Evolutionary conservation across 2,329 filamentous ascomycete genomes (phyloP), one percentile per base, ranked within the genome.

Genomic region (Fusarium albidum): DNA sequence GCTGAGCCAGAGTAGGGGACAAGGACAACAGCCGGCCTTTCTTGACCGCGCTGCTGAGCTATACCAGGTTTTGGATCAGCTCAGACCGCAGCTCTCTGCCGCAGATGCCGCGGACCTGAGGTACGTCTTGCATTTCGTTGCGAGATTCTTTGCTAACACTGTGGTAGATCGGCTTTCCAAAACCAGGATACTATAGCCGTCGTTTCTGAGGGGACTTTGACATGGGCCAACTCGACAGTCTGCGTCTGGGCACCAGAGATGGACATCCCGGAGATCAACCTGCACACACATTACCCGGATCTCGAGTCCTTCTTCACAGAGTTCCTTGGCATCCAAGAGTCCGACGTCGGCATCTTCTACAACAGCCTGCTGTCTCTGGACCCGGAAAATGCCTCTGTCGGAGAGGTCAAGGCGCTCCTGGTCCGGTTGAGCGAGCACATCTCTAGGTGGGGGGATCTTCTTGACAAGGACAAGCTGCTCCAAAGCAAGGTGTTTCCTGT

Each of bases 301-400:
- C 47, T 57, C 3, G 17, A 55, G 38, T 11, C 15, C n/a, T 45
- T 57, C 15, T 57, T 57, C 14, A 40, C 42, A 3, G 25, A 38
- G n/a, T 38, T 55, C 8, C 21, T 57, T 7, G 27, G 17, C 7
- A 14, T 57, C 21, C 25, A 41, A 8, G 31, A 31, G 17, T 25
- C 33, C 8, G 32, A 51, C 14, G 31, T 39, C 15, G 47, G 55
- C 3, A 13, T 42, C 9, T 34, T 47, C 10, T 57, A 43, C n/a
- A 37, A 51, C 10, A 26, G 34, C 15, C 26, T 54, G 14, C 21
- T 49, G 10, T 47, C 14, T 14, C 27, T 17, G 3, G 10, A 46
- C 21, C 21, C 25, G 21, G 39, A 9, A 52, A 12, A 26, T 29
- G 11, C 34, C 14, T 29, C 18, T 5, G 21, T 17, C 18, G 29